phyloP scores from a whole-genome alignment of 257 asterid genomes.

The Lithospermum erythrorhizon region DNA sequence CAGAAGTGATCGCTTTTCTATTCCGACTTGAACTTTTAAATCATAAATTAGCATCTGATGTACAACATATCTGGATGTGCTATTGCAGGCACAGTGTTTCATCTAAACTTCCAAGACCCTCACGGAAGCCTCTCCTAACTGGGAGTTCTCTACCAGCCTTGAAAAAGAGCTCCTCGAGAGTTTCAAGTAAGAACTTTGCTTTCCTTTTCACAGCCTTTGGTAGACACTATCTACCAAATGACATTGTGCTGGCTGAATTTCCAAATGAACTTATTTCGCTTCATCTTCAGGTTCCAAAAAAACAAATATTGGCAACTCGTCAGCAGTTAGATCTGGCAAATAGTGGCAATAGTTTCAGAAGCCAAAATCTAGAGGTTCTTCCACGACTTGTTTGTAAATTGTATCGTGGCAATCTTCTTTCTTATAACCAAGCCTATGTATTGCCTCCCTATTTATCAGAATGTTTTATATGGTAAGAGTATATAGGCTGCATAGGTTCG shows the following conservation, averaged over 20 bases:
- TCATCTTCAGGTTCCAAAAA: slow-evolving; percentile 44
- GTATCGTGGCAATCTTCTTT: no score
- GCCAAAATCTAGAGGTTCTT: slow-evolving; percentile 1
- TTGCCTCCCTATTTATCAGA: no score
- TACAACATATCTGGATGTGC: slow-evolving; percentile 4
- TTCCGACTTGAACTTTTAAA: neutral
- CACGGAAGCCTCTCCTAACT: slow-evolving; percentile 32
- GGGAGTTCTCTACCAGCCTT: slow-evolving; percentile 42
- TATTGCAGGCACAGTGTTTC: slow-evolving; percentile 32
- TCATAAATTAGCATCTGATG: neutral
- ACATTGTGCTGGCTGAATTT: neutral
- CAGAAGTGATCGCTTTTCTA: neutral
- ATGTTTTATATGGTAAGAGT: no score
- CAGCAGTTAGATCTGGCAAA: slow-evolving; percentile 35
- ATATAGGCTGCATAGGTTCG: neutral
- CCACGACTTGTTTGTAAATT: neutral
- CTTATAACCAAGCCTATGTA: neutral
- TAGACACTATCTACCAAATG: neutral
- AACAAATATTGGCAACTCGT: slow-evolving; percentile 34
- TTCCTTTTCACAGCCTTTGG: neutral
- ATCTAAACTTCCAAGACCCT: slow-evolving; percentile 51
- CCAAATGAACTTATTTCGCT: neutral
- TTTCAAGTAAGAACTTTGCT: slow-evolving; percentile 38
- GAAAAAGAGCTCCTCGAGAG: slow-evolving; percentile 49
- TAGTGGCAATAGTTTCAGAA: slow-evolving; percentile 34